Evolutionary conservation across 495 filamentous ascomycete genomes (phyloP).

Genomic region (Podospora conica): DNA sequence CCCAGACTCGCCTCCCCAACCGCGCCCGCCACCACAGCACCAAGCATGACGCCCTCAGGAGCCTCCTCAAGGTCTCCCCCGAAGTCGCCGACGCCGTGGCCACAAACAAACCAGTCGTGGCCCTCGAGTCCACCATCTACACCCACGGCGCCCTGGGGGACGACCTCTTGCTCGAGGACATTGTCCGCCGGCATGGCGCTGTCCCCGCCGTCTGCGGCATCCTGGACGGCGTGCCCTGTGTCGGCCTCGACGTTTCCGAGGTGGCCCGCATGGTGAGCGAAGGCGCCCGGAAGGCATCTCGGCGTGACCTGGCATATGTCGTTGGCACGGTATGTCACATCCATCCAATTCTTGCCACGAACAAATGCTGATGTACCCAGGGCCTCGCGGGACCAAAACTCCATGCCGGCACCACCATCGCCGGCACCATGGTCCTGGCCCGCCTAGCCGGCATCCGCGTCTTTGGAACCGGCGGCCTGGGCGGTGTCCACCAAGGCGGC

Average conservation of each 20-base stretch:
- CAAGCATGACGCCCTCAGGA: conserved; percentile 12
- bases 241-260: conserved; percentile 67
- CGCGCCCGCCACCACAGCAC: conserved; percentile 6
- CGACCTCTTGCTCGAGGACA: conserved; percentile 71
- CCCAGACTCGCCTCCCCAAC: background rate
- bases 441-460: conserved; percentile 83
- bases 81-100: conserved; percentile 74
- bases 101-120: conserved; percentile 72
- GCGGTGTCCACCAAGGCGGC: conserved; percentile 89
- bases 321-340: conserved; percentile 61
- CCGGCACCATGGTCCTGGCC: conserved; percentile 87
- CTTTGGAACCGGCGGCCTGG: conserved; percentile 80
- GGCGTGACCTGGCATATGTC: conserved; percentile 77
- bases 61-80: conserved; percentile 67
- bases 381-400: conserved; percentile 57
- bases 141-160: conserved; percentile 75
- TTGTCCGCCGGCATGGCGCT: conserved; percentile 73
- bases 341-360: background rate
- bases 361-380: conserved; percentile 30
- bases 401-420: conserved; percentile 87
- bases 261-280: conserved; percentile 63
- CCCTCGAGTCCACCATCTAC: conserved; percentile 83
- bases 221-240: conserved; percentile 68
- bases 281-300: conserved; percentile 70
- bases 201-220: conserved; percentile 92